Evolutionary conservation across 2,329 filamentous ascomycete species (phyloP), one percentile per base, ranked within the genome.

Genomic region (Penicillium expansum): DNA sequence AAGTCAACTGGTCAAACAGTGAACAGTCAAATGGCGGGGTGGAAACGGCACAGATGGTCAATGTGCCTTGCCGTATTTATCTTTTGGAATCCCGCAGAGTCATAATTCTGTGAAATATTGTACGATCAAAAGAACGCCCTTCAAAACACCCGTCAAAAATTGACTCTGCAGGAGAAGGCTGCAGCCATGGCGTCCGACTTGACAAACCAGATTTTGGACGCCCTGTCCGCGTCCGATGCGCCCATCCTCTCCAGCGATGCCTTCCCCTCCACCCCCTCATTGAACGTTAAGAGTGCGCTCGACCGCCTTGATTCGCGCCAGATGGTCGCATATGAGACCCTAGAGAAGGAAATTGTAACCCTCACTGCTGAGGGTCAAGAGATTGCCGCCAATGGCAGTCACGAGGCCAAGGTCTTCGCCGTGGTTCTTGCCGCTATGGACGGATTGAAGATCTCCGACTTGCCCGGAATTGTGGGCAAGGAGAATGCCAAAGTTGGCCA

Each of bases 301-400:
- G 94, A 97, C 78, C 86, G 92, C 65, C 83, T 99, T 52, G 83
- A 82, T 30, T 94, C 91, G 57, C 85, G 93, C 67, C 87, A 86
- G 49, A 97, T 97, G 91, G 81, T 97, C 62, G 81, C 83, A 63
- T 97, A 96, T 76, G 86, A 95, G 67, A 88, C 90, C 45, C 82
- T 91, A 59, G 92, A 97, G 65, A 82, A 83, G 51, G 91, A 97
- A 72, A 86, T 92, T 69, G 84, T 88, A 14, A 69, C 87, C 35
- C 79, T 97, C 32, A 94, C 95, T 58, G 77, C 84, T 30, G 90
- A 93, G 71, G 90, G 85, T 13, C 80, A 89, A 71, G 80, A 84
- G 64, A 90, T 93, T 69, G 87, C 85, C 37, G 81, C 82, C 67
- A 85, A 90, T 76, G 90, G 90, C 58, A 91, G 88, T 70, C 90